Conservation (phyloP, 1,284 basidiomycete species). For the Cutaneotrichosporon dermatis region DNA sequence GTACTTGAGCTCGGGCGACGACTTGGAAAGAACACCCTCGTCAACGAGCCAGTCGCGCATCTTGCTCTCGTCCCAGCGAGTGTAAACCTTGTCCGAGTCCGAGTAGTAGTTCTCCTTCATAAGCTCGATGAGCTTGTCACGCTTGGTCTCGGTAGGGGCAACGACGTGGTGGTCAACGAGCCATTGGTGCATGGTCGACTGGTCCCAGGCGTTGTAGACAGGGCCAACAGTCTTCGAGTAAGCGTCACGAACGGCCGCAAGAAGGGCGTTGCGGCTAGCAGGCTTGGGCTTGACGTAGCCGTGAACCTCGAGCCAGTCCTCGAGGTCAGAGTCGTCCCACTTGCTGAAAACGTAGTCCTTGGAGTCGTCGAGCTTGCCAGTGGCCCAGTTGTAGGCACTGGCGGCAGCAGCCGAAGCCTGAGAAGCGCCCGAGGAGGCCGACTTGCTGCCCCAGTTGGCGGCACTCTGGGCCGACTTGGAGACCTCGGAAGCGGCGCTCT, state of each 20-base stretch:
- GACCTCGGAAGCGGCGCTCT: conserved; percentile 4
- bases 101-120: conserved; percentile 79
- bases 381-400: conserved; percentile 54
- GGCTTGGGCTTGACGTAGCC: conserved; percentile 61
- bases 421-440: neutral
- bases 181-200: conserved; percentile 81
- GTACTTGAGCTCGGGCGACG: conserved; percentile 10
- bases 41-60: conserved; percentile 52
- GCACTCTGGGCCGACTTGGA: conserved; percentile 1
- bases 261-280: conserved; percentile 63
- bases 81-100: conserved; percentile 59
- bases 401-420: conserved; percentile 26
- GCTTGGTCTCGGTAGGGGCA: conserved; percentile 57
- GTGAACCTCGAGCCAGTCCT: conserved; percentile 66
- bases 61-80: conserved; percentile 57
- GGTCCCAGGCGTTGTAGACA: conserved; percentile 77
- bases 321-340: conserved; percentile 70
- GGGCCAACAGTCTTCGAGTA: conserved; percentile 62
- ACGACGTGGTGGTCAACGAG: conserved; percentile 70
- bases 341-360: conserved; percentile 83
- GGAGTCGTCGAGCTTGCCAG: conserved; percentile 59
- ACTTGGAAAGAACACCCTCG: conserved; percentile 38
- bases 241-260: conserved; percentile 62
- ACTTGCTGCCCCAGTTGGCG: conserved; percentile 5
- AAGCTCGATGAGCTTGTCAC: conserved; percentile 63